Percentiles rank a stretch among this genome's conserved stretches.
These are phyloP conservation scores for Citrus medica DNA, from an alignment of 345 rosid genomes.

Conservation along the genomic window DNA sequence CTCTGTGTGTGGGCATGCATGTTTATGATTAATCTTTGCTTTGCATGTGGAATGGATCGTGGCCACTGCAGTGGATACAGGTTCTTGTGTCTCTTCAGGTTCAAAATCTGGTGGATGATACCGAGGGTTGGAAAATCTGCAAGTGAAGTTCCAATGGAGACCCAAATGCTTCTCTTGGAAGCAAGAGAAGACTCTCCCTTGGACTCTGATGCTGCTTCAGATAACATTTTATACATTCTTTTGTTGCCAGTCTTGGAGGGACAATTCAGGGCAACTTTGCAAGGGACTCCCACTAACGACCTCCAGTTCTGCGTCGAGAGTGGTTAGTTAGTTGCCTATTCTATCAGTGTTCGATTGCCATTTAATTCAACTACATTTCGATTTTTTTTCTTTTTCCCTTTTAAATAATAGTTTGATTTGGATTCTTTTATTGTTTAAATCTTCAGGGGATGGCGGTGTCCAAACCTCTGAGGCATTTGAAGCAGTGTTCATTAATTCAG, in stretches of 20 bases:
- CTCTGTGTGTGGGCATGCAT: neutral
- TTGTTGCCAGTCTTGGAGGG: slow-evolving; percentile 61
- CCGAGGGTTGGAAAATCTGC: slow-evolving; percentile 52
- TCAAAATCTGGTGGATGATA: slow-evolving; percentile 74
- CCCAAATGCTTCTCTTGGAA: slow-evolving; percentile 58
- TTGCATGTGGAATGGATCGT: neutral
- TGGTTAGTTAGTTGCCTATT: slow-evolving; percentile 26
- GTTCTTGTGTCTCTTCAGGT: slow-evolving; percentile 52
- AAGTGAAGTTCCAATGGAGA: slow-evolving; percentile 49
- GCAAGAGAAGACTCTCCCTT: slow-evolving; percentile 37
- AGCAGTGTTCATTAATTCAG: slow-evolving; percentile 51
- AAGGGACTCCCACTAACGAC: slow-evolving; percentile 48
- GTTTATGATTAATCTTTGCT: neutral
- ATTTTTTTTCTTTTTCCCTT: neutral
- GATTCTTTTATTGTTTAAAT: slow-evolving; percentile 3
- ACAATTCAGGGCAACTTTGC: slow-evolving; percentile 47
- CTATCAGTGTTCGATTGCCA: neutral
- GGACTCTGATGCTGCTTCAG: slow-evolving; percentile 7
- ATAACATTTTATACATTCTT: slow-evolving; percentile 32
- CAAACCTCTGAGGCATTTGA: slow-evolving; percentile 33
- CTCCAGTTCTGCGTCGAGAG: slow-evolving; percentile 64
- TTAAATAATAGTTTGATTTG: neutral
- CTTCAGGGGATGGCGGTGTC: slow-evolving; percentile 49
- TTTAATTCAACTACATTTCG: neutral
- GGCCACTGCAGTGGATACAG: slow-evolving; percentile 33